Percentiles rank a stretch among this genome's conserved stretches.
phyloP scores from a whole-genome alignment of 1,284 basidiomycete genomes.

The Ustanciosporium gigantosporum region DNA sequence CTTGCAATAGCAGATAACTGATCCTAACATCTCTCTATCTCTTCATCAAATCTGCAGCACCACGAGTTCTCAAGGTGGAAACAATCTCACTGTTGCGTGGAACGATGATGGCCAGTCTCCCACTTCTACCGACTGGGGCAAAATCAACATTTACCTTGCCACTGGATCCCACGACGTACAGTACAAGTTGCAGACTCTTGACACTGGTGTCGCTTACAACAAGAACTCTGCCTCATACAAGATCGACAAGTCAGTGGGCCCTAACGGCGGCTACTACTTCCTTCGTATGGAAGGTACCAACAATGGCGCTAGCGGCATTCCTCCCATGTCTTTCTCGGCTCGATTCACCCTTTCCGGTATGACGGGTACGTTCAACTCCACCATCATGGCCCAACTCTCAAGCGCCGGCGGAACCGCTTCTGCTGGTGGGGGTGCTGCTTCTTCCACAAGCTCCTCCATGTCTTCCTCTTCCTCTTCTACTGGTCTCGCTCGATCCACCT shows the following conservation, averaged over 20 bases:
- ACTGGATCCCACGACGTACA: slow-evolving; percentile 47
- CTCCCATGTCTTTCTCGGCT: slow-evolving; percentile 53
- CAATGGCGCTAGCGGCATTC: slow-evolving; percentile 20
- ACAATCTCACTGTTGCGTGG: slow-evolving; percentile 40
- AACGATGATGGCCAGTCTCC: slow-evolving; percentile 48
- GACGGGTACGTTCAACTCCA: slow-evolving; percentile 49
- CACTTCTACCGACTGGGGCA: slow-evolving; percentile 37
- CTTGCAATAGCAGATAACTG: neutral
- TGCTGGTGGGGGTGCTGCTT: slow-evolving; percentile 6
- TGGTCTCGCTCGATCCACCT: neutral
- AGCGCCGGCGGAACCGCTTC: slow-evolving; percentile 17
- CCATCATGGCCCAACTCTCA: slow-evolving; percentile 22
- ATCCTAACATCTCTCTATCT: neutral
- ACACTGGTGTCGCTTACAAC: slow-evolving; percentile 19
- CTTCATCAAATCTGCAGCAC: neutral
- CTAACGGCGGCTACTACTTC: slow-evolving; percentile 52
- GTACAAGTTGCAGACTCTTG: slow-evolving; percentile 52
- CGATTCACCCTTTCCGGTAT: slow-evolving; percentile 46
- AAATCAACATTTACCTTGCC: slow-evolving; percentile 52
- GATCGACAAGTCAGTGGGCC: slow-evolving; percentile 37
- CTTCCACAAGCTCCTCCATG: slow-evolving; percentile 4
- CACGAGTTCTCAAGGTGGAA: slow-evolving; percentile 40
- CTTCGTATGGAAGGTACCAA: slow-evolving; percentile 52
- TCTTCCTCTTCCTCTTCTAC: neutral
- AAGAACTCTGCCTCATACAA: slow-evolving; percentile 13